These are phyloP conservation scores for Dactylellina sp. DNA, from an alignment of 2,329 filamentous ascomycete genomes.

Conservation along the genomic window DNA sequence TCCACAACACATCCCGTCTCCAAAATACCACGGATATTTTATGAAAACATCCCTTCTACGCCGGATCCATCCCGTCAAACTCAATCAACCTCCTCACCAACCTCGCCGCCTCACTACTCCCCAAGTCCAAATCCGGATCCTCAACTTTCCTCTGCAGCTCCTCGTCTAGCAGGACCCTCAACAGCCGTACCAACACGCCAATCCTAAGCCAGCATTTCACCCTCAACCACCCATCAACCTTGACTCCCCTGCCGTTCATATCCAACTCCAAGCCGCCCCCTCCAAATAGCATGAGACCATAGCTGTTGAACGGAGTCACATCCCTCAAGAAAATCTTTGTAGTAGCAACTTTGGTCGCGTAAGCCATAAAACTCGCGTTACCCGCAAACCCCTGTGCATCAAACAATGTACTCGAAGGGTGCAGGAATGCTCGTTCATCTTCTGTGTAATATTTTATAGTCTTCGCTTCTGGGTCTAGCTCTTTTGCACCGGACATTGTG, in stretches of 20 bases:
- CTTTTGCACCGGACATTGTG: constrained; percentile 87
- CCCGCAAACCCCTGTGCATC: constrained; percentile 81
- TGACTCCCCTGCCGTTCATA: constrained; percentile 83
- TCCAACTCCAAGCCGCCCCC: constrained; percentile 88
- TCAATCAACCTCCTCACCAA: constrained; percentile 85
- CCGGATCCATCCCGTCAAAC: constrained; percentile 81
- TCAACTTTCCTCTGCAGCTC: constrained; percentile 84
- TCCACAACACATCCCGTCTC: background rate
- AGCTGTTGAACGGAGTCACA: constrained; percentile 91
- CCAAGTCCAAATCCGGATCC: constrained; percentile 73
- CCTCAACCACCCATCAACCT: constrained; percentile 90
- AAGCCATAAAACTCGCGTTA: constrained; percentile 82
- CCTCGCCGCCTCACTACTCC: constrained; percentile 76
- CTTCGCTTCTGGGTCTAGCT: constrained; percentile 89
- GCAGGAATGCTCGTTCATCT: constrained; percentile 88
- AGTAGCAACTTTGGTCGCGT: constrained; percentile 92
- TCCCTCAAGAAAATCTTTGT: constrained; percentile 91
- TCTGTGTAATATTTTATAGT: constrained; percentile 94
- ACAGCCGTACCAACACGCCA: constrained; percentile 84
- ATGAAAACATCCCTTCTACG: constrained; percentile 5
- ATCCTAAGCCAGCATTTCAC: constrained; percentile 94
- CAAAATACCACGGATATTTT: constrained; percentile 48
- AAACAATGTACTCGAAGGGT: constrained; percentile 89
- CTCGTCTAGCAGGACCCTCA: constrained; percentile 87
- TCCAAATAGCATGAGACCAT: constrained; percentile 86